phyloP scores from a whole-genome alignment of 78 protist species.

The Mastigamoeba balamuthi region DNA sequence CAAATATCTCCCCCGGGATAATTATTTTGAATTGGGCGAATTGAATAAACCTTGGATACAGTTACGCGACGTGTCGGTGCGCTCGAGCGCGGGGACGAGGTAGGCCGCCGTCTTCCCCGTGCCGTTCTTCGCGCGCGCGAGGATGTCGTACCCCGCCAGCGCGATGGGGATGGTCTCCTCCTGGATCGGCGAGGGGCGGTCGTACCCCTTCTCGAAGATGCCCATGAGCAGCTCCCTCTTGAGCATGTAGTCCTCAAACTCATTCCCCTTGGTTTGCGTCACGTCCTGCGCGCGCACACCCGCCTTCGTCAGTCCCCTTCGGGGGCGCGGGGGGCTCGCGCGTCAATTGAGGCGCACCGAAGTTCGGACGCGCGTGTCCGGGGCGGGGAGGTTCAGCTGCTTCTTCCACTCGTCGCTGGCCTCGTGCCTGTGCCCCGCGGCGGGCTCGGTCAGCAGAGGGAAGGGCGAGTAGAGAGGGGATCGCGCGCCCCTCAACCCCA shows the following conservation, averaged over 20 bases:
- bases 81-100: conserved; percentile 86
- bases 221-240: conserved; percentile 94
- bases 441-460: too few relatives aligned
- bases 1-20: neutral
- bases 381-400: too few relatives aligned
- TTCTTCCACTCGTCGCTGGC: too few relatives aligned
- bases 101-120: conserved; percentile 98
- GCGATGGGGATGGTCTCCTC: conserved; percentile 91
- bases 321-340: too few relatives aligned
- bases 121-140: conserved; percentile 98
- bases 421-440: too few relatives aligned
- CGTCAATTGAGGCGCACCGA: too few relatives aligned
- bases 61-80: conserved; percentile 39
- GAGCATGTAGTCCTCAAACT: conserved; percentile 86
- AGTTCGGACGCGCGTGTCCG: too few relatives aligned
- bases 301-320: conserved; percentile 40
- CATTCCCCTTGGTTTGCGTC: conserved; percentile 74
- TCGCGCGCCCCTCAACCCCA: too few relatives aligned
- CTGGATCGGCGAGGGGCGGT: conserved; percentile 96
- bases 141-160: conserved; percentile 75
- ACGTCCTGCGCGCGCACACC: conserved; percentile 84
- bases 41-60: conserved; percentile 61
- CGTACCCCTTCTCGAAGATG: conserved; percentile 93
- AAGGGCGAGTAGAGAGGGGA: too few relatives aligned
- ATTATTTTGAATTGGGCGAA: neutral